Evolutionary conservation across 192 early-diverging fungal species (phyloP).

Genomic region (Rhizophagus clarus): DNA sequence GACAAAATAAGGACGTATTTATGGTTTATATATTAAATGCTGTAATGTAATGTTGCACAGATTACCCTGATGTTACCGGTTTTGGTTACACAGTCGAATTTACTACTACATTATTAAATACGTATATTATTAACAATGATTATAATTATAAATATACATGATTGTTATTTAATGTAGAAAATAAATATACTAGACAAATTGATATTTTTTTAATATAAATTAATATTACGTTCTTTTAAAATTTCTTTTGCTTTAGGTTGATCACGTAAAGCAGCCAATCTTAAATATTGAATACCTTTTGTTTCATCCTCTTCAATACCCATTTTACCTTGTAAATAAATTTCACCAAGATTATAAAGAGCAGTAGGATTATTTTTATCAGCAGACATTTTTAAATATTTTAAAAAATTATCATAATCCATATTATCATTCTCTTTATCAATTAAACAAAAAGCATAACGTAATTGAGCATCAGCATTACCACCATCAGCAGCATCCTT

Average conservation of each 20-base stretch:
- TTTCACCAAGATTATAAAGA: background rate
- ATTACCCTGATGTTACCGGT: no score
- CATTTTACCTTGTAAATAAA: background rate
- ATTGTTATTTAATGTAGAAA: no score
- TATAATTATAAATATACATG: no score
- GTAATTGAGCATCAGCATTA: constrained; percentile 22
- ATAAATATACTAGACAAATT: no score
- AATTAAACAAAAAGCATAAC: constrained; percentile 17
- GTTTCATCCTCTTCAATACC: background rate
- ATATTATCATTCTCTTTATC: background rate
- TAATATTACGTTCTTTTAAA: background rate
- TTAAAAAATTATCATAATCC: background rate
- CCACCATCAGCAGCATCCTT: constrained; percentile 21
- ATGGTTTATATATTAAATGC: no score
- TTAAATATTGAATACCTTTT: constrained; percentile 1
- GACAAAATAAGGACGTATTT: no score
- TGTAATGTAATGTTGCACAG: no score
- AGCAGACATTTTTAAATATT: background rate
- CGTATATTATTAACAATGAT: no score
- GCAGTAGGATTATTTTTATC: background rate
- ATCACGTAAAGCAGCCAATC: background rate
- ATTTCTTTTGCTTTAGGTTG: constrained; percentile 42
- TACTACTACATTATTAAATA: no score
- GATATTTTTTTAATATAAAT: background rate
- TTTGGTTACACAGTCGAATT: no score